Percentiles rank a stretch among this genome's conserved stretches.
These are phyloP conservation scores for Dendrostoma leiphaemia DNA, from an alignment of 2,329 filamentous ascomycete species.

Conservation along the genomic window DNA sequence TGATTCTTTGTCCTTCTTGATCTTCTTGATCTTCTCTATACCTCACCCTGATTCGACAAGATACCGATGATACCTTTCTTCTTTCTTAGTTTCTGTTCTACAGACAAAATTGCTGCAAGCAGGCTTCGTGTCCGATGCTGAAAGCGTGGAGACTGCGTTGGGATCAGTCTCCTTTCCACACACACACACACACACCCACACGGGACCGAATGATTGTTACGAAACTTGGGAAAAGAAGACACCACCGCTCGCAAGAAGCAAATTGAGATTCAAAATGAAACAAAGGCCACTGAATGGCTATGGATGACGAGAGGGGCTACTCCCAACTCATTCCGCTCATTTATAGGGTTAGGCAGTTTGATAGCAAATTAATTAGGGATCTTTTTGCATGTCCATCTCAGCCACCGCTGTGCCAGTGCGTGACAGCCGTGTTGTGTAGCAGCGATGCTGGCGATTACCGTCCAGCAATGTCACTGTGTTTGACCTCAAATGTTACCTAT, in stretches of 20 bases:
- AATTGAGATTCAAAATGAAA: background rate
- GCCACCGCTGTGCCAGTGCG: background rate
- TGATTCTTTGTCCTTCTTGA: background rate
- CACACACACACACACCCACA: background rate
- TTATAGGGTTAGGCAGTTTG: slow-evolving; percentile 12
- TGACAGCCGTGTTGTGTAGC: background rate
- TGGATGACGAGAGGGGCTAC: background rate
- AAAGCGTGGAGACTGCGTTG: background rate
- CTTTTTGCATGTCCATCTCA: background rate
- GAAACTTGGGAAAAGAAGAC: slow-evolving; percentile 5
- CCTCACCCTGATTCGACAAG: slow-evolving; percentile 14
- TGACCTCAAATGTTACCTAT: too few relatives aligned
- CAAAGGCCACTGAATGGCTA: background rate
- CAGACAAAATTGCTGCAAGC: background rate
- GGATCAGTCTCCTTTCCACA: background rate
- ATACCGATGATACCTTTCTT: slow-evolving; percentile 22
- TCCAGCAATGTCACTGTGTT: background rate
- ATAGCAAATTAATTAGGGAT: slow-evolving; percentile 10
- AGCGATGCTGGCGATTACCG: background rate
- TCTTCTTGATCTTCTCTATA: slow-evolving; percentile 9
- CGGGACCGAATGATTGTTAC: background rate
- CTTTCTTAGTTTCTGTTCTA: background rate
- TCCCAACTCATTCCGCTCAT: slow-evolving; percentile 12
- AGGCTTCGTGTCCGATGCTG: slow-evolving; percentile 5
- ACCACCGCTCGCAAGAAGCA: slow-evolving; percentile 15